Evolutionary conservation across 495 filamentous ascomycete genomes (phyloP), one percentile per base, ranked within the genome.

Genomic region (Talaromyces wortmannii): DNA sequence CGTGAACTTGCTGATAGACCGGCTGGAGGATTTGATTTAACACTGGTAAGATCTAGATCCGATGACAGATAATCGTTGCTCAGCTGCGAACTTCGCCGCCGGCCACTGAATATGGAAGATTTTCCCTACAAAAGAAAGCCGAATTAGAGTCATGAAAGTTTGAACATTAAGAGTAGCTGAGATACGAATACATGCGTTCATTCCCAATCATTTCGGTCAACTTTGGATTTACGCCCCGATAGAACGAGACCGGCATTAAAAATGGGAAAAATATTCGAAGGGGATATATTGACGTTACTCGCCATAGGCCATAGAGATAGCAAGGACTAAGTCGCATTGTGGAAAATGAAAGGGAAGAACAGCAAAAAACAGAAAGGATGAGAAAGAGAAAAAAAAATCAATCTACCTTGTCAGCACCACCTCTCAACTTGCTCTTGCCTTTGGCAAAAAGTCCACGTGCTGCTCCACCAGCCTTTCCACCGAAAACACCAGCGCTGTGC

Each of bases 381-480:
- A 62, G 63, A 58, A 58, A 61, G 56, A 49, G 57, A 65, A 63
- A 58, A 53, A 57, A 59, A 68, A 57, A 53, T 53, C 44, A 67
- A 81, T 89, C 87, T 84, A 90, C 89, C 87, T 92, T 94, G 63
- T 92, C 88, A 49, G 63, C 63, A 30, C 72, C 73, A 60, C 85
- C 85, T 54, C 83, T 81, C 64, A 94, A 82, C 67, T 88, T 91
- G 69, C 79, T 94, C 68, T 85, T 88, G 40, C 91, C 90, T 64
- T 92, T 94, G 55, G 84, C 87, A 67, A 96, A 85, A 50, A 96
- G 66, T 31, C 90, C 91, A 71, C 94, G 95, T 11, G 91, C 89
- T 18, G 89, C 87, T 45, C 52, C 52, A 6, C 15, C 52, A 23
- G 81, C 85, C 63, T 86, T 87, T 16, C 86, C 86, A 57, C 86